Evolutionary conservation across 257 asterid species (phyloP).

Genomic region (Solanum clarkiae): DNA sequence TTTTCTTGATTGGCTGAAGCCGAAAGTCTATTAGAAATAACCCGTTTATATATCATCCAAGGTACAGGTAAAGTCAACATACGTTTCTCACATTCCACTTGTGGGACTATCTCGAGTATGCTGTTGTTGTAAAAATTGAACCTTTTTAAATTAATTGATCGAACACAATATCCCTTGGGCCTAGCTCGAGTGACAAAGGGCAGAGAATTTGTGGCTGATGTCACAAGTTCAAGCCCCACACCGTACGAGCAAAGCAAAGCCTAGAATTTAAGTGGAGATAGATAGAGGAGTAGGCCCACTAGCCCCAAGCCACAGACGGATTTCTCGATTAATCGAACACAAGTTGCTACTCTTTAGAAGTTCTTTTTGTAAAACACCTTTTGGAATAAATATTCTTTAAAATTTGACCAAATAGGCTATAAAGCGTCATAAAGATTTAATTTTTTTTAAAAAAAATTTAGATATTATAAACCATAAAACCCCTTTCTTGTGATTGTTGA

Average conservation of each 20-base stretch:
- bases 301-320: no score
- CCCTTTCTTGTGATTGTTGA: not conserved
- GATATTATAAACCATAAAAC: not conserved
- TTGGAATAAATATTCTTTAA: not conserved
- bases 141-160: not conserved
- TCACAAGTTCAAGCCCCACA: no score
- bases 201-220: no score
- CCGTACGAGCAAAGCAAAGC: no score
- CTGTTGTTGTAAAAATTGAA: not conserved
- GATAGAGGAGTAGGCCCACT: no score
- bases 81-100: not conserved
- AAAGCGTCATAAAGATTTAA: not conserved
- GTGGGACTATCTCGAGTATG: not conserved
- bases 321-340: not conserved
- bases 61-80: not conserved
- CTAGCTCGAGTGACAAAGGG: no score
- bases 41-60: fast-evolving
- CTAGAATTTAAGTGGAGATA: no score
- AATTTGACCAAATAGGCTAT: not conserved
- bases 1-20: not conserved
- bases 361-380: not conserved
- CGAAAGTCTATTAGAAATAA: fast-evolving
- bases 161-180: not conserved
- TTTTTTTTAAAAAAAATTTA: not conserved
- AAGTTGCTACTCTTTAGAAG: not conserved